These are phyloP conservation scores for Purshia tridentata DNA, from an alignment of 306 rosid genomes.

Conservation along the genomic window DNA sequence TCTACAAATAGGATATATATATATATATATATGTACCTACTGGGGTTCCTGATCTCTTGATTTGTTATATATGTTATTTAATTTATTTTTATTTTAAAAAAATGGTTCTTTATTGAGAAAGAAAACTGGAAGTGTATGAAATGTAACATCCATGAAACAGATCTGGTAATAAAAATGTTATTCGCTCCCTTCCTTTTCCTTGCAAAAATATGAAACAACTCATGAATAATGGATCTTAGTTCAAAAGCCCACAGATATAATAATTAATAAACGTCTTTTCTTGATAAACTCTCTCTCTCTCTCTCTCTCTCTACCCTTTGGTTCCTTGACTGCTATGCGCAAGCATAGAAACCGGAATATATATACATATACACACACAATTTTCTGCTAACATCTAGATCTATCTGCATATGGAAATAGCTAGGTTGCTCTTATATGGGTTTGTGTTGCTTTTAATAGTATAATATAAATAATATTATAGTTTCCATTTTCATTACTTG, in stretches of 20 bases:
- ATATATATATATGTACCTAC: too few relatives aligned
- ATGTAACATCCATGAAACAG: slow-evolving; percentile 42
- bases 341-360: not conserved
- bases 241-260: not conserved
- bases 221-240: slow-evolving; percentile 9
- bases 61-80: slow-evolving; percentile 17
- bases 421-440: not conserved
- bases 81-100: slow-evolving; percentile 3
- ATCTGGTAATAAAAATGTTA: slow-evolving; percentile 47
- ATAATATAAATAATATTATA: not conserved
- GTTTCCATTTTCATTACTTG: not conserved
- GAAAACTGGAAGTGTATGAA: slow-evolving; percentile 30
- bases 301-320: slow-evolving; percentile 2
- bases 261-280: slow-evolving; percentile 14
- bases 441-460: not conserved
- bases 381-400: not conserved
- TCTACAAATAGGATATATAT: slow-evolving; percentile 67
- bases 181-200: slow-evolving; percentile 44
- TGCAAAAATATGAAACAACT: slow-evolving; percentile 43
- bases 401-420: not conserved
- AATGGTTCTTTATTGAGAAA: slow-evolving; percentile 8
- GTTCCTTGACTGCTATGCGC: slow-evolving; percentile 2
- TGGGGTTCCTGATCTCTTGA: not conserved
- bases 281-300: not conserved
- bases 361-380: not conserved